A percentile compares a stretch with the other conserved stretches of the same genome.
phyloP scores from a whole-genome alignment of 2,329 filamentous ascomycete genomes.

The Thermoascus crustaceus region DNA sequence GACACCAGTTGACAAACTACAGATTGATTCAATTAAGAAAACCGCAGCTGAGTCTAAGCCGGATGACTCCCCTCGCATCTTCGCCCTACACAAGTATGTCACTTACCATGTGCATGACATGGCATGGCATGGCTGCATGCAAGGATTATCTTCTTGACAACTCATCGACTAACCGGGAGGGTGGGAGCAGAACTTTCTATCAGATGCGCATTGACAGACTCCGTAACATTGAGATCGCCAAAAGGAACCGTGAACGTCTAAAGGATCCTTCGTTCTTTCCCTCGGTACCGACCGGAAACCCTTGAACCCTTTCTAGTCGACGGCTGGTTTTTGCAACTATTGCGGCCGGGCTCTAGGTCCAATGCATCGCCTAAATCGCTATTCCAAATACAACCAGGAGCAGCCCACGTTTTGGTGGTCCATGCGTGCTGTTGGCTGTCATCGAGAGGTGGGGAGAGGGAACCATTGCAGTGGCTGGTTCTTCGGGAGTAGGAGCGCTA shows the following conservation, averaged over 20 bases:
- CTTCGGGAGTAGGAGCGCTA: too few relatives aligned
- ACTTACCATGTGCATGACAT: constrained; percentile 3
- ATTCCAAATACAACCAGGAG: too few relatives aligned
- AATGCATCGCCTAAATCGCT: too few relatives aligned
- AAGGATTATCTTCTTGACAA: background rate
- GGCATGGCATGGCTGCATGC: background rate
- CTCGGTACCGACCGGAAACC: constrained; percentile 61
- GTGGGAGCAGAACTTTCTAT: constrained; percentile 69
- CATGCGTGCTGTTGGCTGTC: too few relatives aligned
- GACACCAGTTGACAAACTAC: constrained; percentile 1
- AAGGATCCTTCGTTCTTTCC: constrained; percentile 75
- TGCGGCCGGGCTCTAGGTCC: too few relatives aligned
- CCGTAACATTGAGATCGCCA: constrained; percentile 68
- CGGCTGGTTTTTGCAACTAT: background rate
- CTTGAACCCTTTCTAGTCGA: constrained; percentile 13
- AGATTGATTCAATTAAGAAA: constrained; percentile 43
- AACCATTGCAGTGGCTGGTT: too few relatives aligned
- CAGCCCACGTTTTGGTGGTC: too few relatives aligned
- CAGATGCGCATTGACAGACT: constrained; percentile 75
- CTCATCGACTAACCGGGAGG: constrained; percentile 9
- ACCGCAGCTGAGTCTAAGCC: constrained; percentile 31
- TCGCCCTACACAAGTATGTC: constrained; percentile 67
- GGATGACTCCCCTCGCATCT: constrained; percentile 69
- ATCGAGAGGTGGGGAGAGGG: too few relatives aligned
- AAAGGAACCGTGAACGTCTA: constrained; percentile 70